These are phyloP conservation scores for Hordeum marinum DNA, from an alignment of 176 grass and related monocot genomes.

Conservation along the genomic window DNA sequence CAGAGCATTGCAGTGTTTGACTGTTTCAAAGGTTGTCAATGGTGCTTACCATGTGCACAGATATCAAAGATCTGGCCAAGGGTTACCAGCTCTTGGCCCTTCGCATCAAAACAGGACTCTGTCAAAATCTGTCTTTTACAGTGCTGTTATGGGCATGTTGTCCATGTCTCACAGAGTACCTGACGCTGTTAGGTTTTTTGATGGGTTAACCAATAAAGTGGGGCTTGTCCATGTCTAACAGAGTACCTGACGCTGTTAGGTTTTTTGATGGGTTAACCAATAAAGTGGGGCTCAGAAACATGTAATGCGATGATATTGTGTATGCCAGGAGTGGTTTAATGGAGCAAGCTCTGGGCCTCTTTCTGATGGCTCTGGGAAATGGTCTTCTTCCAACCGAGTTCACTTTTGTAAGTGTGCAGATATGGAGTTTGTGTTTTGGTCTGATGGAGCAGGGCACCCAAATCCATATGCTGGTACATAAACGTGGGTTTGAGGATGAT, in stretches of 20 bases:
- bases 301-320: slow-evolving; percentile 65
- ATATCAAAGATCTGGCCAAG: slow-evolving; percentile 45
- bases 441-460: slow-evolving; percentile 55
- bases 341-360: slow-evolving; percentile 58
- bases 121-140: slow-evolving; percentile 53
- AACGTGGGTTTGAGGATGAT: slow-evolving; percentile 65
- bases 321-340: slow-evolving; percentile 48
- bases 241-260: slow-evolving; percentile 41
- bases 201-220: slow-evolving; percentile 34
- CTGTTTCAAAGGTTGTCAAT: slow-evolving; percentile 47
- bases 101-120: slow-evolving; percentile 55
- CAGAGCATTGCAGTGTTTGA: slow-evolving; percentile 31
- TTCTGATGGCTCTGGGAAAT: slow-evolving; percentile 46
- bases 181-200: slow-evolving; percentile 44
- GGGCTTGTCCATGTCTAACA: slow-evolving; percentile 55
- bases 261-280: slow-evolving; percentile 38
- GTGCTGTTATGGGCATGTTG: slow-evolving; percentile 57
- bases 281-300: slow-evolving; percentile 48
- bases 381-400: slow-evolving; percentile 60
- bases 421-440: slow-evolving; percentile 55
- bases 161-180: slow-evolving; percentile 54
- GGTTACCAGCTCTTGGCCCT: slow-evolving; percentile 72
- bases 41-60: slow-evolving; percentile 50
- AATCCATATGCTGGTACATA: slow-evolving; percentile 63
- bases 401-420: slow-evolving; percentile 65